Evolutionary conservation across 2,329 filamentous ascomycete genomes (phyloP).

Genomic region (Diaporthe australafricana): DNA sequence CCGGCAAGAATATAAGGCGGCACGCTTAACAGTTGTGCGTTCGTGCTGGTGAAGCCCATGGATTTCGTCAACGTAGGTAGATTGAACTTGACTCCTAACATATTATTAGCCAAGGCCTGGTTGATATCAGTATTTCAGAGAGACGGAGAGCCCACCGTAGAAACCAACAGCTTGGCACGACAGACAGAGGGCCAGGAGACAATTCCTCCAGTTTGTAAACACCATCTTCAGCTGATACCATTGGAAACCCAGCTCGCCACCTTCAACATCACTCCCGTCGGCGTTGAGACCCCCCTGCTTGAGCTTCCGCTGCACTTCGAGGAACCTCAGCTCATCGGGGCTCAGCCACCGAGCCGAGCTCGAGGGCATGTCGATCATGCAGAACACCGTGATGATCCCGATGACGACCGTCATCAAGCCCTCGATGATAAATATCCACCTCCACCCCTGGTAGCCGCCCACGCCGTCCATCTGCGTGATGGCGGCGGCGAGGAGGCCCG

Average conservation of each 20-base stretch:
- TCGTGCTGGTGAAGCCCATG: constrained; percentile 27
- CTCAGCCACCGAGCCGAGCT: constrained; percentile 12
- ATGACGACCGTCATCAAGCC: constrained; percentile 57
- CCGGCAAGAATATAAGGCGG: constrained; percentile 18
- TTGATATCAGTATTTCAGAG: background rate
- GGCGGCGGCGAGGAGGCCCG: constrained; percentile 71
- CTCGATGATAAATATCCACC: constrained; percentile 64
- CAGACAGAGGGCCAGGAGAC: background rate
- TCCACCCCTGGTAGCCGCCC: constrained; percentile 57
- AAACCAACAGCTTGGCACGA: constrained; percentile 12
- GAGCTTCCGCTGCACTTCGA: constrained; percentile 19
- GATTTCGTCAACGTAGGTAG: constrained; percentile 15
- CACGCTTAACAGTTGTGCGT: constrained; percentile 15
- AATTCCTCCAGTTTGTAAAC: constrained; percentile 8
- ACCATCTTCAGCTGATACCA: constrained; percentile 23
- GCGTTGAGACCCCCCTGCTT: constrained; percentile 16
- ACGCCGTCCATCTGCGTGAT: constrained; percentile 58
- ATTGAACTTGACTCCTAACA: constrained; percentile 10
- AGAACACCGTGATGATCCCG: constrained; percentile 45
- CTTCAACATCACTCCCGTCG: constrained; percentile 19
- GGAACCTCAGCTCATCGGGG: constrained; percentile 12
- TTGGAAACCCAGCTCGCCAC: constrained; percentile 6
- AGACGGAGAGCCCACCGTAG: constrained; percentile 4
- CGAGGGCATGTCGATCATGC: constrained; percentile 20
- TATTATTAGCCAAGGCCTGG: background rate